These are phyloP conservation scores for Raphanus hybrid DNA, from an alignment of 441 rosid genomes.

Conservation along the genomic window DNA sequence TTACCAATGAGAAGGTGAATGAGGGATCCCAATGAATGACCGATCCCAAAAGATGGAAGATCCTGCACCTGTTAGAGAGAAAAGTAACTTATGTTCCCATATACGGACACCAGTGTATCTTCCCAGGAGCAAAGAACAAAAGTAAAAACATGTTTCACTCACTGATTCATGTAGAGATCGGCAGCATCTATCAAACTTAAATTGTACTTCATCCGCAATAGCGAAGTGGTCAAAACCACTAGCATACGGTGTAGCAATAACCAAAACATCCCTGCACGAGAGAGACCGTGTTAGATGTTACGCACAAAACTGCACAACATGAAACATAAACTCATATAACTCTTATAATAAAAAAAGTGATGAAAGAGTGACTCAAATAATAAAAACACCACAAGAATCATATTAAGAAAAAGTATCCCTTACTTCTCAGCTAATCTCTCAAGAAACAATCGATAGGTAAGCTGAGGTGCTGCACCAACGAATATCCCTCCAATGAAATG, in stretches of 20 bases:
- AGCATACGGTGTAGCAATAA: conserved; percentile 94
- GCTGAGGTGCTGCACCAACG: conserved; percentile 99
- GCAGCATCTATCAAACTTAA: conserved; percentile 87
- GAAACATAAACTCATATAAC: conserved; percentile 3
- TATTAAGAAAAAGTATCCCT: neutral
- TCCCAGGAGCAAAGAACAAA: neutral
- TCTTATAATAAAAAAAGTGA: too few species aligned
- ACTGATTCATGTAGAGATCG: conserved; percentile 77
- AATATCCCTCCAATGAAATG: conserved; percentile 94
- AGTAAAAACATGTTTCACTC: conserved; percentile 29
- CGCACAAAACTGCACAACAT: neutral
- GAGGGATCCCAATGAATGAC: conserved; percentile 94
- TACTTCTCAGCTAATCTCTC: conserved; percentile 91
- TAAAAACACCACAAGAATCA: neutral
- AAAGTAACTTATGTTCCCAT: conserved; percentile 9
- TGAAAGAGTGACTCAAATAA: neutral
- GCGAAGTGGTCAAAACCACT: conserved; percentile 95
- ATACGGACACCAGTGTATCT: neutral
- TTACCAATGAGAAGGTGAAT: conserved; percentile 96
- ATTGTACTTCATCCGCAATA: conserved; percentile 94
- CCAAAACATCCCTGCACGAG: conserved; percentile 78
- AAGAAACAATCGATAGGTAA: conserved; percentile 90
- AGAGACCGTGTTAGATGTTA: conserved; percentile 11
- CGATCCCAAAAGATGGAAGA: conserved; percentile 93
- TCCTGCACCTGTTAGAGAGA: conserved; percentile 67